phyloP scores from a whole-genome alignment of 2,329 filamentous ascomycete genomes.

The Cytospora chrysosperma region DNA sequence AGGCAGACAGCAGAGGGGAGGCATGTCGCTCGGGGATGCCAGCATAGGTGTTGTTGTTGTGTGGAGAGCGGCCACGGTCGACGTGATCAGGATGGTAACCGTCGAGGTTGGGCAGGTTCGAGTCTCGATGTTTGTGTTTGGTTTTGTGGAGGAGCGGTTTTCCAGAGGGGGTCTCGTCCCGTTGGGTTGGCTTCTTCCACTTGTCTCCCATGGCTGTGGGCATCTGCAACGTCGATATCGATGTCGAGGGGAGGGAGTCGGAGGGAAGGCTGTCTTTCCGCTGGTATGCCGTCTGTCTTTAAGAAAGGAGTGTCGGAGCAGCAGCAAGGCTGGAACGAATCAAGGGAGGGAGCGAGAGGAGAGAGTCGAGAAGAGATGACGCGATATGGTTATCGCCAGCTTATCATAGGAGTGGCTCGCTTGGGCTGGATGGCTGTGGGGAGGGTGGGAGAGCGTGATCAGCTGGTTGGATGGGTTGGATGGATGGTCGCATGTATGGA shows the following conservation, averaged over 20 bases:
- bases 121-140: constrained; percentile 22
- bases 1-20: constrained; percentile 11
- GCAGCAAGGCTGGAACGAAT: background rate
- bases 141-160: constrained; percentile 22
- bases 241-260: background rate
- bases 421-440: background rate
- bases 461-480: background rate
- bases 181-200: constrained; percentile 6
- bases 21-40: constrained; percentile 6
- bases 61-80: constrained; percentile 20
- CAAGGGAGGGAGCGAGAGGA: background rate
- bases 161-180: constrained; percentile 15
- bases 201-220: constrained; percentile 14
- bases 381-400: background rate
- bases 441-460: background rate
- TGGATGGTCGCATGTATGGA: background rate
- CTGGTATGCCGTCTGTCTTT: background rate
- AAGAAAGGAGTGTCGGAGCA: background rate
- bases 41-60: constrained; percentile 22
- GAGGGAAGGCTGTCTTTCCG: background rate
- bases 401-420: background rate
- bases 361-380: background rate
- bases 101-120: constrained; percentile 21
- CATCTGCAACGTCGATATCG: background rate
- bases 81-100: constrained; percentile 22